Conservation (phyloP, 2,329 filamentous ascomycete species). For the Clonostachys byssicola region DNA sequence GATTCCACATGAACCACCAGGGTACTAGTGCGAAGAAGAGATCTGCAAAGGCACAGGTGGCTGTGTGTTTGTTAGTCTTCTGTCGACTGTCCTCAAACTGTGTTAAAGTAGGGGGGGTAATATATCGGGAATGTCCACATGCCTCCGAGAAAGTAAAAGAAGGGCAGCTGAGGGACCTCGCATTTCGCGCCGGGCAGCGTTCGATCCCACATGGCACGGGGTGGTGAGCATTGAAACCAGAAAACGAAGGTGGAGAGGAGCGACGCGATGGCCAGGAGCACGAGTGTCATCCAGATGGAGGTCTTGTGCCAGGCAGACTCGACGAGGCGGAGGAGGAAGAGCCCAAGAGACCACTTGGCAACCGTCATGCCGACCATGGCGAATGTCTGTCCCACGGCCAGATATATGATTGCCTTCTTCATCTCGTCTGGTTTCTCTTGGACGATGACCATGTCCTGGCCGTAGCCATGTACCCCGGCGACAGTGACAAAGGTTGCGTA, state of each 20-base stretch:
- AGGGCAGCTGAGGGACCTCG: background rate
- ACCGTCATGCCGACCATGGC: slow-evolving; percentile 24
- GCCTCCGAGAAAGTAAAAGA: too few species aligned
- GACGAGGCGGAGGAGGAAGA: slow-evolving; percentile 27
- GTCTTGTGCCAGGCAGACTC: slow-evolving; percentile 17
- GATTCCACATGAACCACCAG: slow-evolving; percentile 36
- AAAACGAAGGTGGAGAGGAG: background rate
- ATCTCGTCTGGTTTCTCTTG: background rate
- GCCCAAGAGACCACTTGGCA: slow-evolving; percentile 24
- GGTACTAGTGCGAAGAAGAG: slow-evolving; percentile 34
- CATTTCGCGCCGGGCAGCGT: slow-evolving; percentile 1
- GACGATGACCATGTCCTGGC: slow-evolving; percentile 11
- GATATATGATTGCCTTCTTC: slow-evolving; percentile 6
- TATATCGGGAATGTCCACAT: too few species aligned
- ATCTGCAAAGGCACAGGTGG: slow-evolving; percentile 19
- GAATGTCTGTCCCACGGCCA: slow-evolving; percentile 20
- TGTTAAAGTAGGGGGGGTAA: too few species aligned
- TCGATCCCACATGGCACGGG: slow-evolving; percentile 4
- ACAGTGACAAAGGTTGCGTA: slow-evolving; percentile 17
- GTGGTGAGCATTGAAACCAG: slow-evolving; percentile 4
- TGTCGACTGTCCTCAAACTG: too few species aligned
- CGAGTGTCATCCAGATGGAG: slow-evolving; percentile 17
- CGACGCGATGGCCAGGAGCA: slow-evolving; percentile 1
- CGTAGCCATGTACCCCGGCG: slow-evolving; percentile 20
- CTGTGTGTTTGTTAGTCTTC: too few species aligned